Percentiles rank a stretch among this genome's conserved stretches.
These are phyloP conservation scores for Pleurotus salmoneostramineus DNA, from an alignment of 768 basidiomycete species.

Conservation along the genomic window DNA sequence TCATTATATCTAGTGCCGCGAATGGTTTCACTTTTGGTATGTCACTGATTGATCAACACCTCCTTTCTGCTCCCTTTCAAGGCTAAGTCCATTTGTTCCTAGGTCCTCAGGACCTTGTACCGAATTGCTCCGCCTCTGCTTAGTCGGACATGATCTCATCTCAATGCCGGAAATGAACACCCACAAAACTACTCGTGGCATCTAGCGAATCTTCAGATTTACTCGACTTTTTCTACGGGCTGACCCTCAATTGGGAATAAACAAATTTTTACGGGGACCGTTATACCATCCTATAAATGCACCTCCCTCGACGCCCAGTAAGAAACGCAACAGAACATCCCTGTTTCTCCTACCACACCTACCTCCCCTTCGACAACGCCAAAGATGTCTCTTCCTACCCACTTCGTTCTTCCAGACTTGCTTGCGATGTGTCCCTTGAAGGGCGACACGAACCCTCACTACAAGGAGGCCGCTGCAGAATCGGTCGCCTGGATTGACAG, in stretches of 20 bases:
- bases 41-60: neutral
- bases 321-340: neutral
- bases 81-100: slow-evolving; percentile 5
- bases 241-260: slow-evolving; percentile 2
- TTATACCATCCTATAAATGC: slow-evolving; percentile 5
- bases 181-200: neutral
- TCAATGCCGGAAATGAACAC: slow-evolving; percentile 2
- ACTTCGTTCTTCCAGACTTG: slow-evolving; percentile 57
- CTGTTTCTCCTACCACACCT: neutral
- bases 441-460: slow-evolving; percentile 52
- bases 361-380: neutral
- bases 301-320: neutral
- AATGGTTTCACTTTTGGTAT: slow-evolving; percentile 2
- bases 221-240: neutral
- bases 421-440: slow-evolving; percentile 41
- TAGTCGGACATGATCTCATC: slow-evolving; percentile 1
- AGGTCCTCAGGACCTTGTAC: neutral
- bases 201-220: slow-evolving; percentile 5
- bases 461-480: slow-evolving; percentile 49
- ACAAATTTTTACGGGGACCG: slow-evolving; percentile 3
- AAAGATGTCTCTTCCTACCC: slow-evolving; percentile 7
- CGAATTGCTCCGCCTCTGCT: neutral
- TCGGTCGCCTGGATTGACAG: slow-evolving; percentile 62
- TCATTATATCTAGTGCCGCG: neutral
- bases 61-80: neutral